A percentile compares a stretch with the other conserved stretches of the same genome.
These are phyloP conservation scores for Opeltia flavorubescens DNA, from an alignment of 495 filamentous ascomycete genomes.

Conservation along the genomic window DNA sequence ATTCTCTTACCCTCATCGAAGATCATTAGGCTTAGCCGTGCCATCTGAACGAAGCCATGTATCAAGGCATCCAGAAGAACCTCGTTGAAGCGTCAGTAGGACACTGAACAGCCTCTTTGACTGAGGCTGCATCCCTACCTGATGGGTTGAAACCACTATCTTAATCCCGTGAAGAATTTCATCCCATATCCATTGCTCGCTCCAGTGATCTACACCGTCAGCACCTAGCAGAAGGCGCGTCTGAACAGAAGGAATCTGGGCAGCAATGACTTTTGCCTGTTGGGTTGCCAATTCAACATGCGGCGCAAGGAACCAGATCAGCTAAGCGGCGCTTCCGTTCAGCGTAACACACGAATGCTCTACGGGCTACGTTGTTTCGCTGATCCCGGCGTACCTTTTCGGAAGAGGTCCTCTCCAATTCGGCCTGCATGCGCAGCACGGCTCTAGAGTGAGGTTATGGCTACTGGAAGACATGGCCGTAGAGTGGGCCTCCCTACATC, in stretches of 20 bases:
- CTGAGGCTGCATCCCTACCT: slow-evolving; percentile 14
- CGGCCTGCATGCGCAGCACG: slow-evolving; percentile 56
- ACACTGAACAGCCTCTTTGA: slow-evolving; percentile 6
- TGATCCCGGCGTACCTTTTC: slow-evolving; percentile 39
- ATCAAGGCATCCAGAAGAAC: slow-evolving; percentile 65
- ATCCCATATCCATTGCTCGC: slow-evolving; percentile 56
- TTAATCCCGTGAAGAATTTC: slow-evolving; percentile 49
- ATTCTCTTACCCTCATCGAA: slow-evolving; percentile 70
- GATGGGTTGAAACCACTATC: slow-evolving; percentile 65
- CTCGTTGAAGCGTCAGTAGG: slow-evolving; percentile 11
- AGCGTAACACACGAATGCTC: background rate
- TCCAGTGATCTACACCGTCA: slow-evolving; percentile 66
- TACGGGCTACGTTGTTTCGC: background rate
- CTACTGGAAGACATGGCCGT: background rate
- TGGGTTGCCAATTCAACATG: slow-evolving; percentile 63
- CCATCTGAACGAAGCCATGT: slow-evolving; percentile 67
- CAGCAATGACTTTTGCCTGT: slow-evolving; percentile 49
- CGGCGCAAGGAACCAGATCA: slow-evolving; percentile 77
- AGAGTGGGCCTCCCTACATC: slow-evolving; percentile 43
- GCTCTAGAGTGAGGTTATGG: slow-evolving; percentile 37
- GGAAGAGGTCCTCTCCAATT: slow-evolving; percentile 48
- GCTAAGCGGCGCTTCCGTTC: slow-evolving; percentile 24
- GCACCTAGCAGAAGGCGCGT: slow-evolving; percentile 50
- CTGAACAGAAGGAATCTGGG: slow-evolving; percentile 48
- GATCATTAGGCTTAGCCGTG: slow-evolving; percentile 52